Percentiles rank a stretch among this genome's conserved stretches.
These are phyloP conservation scores for Thymus quinquecostatus DNA, from an alignment of 257 asterid genomes.

Conservation along the genomic window DNA sequence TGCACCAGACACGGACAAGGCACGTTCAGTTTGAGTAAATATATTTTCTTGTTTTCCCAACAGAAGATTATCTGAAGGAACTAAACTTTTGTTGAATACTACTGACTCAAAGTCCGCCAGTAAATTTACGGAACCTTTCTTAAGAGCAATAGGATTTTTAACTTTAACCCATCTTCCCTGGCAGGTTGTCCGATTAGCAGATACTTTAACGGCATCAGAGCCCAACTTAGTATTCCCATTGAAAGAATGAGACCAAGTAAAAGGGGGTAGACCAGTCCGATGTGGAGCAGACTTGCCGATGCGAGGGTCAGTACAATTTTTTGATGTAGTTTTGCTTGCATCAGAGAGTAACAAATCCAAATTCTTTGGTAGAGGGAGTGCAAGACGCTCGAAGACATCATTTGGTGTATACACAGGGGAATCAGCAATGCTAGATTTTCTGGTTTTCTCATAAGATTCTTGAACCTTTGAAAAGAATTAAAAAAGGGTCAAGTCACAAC, in stretches of 20 bases:
- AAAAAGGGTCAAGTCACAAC: conserved; percentile 26
- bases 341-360: conserved; percentile 79
- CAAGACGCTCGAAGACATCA: conserved; percentile 68
- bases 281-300: conserved; percentile 54
- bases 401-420: conserved; percentile 54
- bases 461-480: conserved; percentile 43
- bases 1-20: conserved; percentile 44
- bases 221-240: conserved; percentile 68
- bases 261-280: conserved; percentile 85
- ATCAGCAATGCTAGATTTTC: conserved; percentile 35
- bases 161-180: conserved; percentile 87
- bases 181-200: conserved; percentile 66
- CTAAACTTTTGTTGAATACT: conserved; percentile 64
- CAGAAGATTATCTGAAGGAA: conserved; percentile 50
- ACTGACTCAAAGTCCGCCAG: conserved; percentile 63
- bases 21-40: conserved; percentile 42
- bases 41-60: conserved; percentile 40
- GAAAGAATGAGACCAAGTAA: conserved; percentile 83
- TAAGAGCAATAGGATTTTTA: conserved; percentile 44
- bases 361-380: conserved; percentile 79
- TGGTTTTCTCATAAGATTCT: conserved; percentile 52
- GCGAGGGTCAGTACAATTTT: conserved; percentile 63
- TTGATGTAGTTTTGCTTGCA: conserved; percentile 61
- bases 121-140: conserved; percentile 51
- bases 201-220: conserved; percentile 66